A percentile compares a stretch with the other conserved stretches of the same genome.
These are phyloP conservation scores for Pichiaceae sp. DNA, from an alignment of 1,139 yeast species.

Conservation along the genomic window DNA sequence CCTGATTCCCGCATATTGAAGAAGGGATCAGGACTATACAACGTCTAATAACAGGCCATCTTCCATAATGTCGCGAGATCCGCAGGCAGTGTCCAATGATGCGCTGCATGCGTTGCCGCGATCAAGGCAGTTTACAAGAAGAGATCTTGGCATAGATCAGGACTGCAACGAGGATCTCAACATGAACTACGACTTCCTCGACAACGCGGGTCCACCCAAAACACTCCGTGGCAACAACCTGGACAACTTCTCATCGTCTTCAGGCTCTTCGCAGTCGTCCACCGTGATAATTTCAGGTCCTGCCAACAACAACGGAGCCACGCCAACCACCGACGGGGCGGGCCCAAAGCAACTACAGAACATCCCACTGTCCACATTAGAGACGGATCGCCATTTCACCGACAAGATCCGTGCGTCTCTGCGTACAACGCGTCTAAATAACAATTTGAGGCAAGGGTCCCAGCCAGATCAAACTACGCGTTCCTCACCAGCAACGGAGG, in stretches of 20 bases:
- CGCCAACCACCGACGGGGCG: slow-evolving; percentile 6
- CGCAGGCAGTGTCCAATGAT: no score
- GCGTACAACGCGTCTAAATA: neutral
- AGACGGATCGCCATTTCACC: slow-evolving; percentile 9
- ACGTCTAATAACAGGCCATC: no score
- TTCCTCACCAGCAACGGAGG: neutral
- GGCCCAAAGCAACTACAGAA: slow-evolving; percentile 2
- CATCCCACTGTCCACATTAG: slow-evolving; percentile 9
- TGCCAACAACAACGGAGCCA: neutral
- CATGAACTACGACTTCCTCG: slow-evolving; percentile 15
- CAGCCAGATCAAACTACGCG: neutral
- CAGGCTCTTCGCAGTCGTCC: slow-evolving; percentile 19
- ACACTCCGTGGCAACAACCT: slow-evolving; percentile 3
- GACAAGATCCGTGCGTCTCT: slow-evolving; percentile 7
- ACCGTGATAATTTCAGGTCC: slow-evolving; percentile 19
- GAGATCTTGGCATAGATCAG: slow-evolving; percentile 13
- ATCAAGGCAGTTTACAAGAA: slow-evolving; percentile 14
- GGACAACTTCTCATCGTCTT: slow-evolving; percentile 7
- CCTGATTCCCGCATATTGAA: no score
- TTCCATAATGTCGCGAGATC: no score
- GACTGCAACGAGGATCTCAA: slow-evolving; percentile 12
- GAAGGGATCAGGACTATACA: no score
- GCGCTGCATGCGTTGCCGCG: no score
- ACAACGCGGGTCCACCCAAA: slow-evolving; percentile 6
- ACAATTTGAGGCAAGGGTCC: neutral